Evolutionary conservation across 106 monocot genomes (phyloP), one percentile per base, ranked within the genome.

Genomic region (Apostasia ramifera): DNA sequence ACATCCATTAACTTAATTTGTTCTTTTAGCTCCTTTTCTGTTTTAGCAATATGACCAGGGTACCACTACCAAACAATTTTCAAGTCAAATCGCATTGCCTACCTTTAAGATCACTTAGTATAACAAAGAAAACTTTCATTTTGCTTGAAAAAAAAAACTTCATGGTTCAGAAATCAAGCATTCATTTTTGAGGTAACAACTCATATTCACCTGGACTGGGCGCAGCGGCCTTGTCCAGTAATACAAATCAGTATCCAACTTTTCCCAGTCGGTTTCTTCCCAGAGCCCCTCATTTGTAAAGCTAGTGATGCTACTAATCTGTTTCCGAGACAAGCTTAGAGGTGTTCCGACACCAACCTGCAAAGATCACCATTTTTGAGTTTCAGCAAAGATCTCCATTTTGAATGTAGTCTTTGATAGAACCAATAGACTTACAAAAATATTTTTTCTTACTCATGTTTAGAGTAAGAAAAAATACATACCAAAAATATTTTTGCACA

Each of bases 1-100:
- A 98, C 98, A 85, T 93, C 98, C 87, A 98, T 98, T 65, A 98
- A 61, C 78, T 90, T 98, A 37, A 98, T 80, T 43, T 98, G 98
- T 58, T 87, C 73, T 76, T 93, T 93, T 1, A 98, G 77, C 61
- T 93, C 93, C 70, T 85, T 98, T 67, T 98, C 98, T 38, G 98
- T 93, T 78, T 93, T 98, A 4, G 90, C 89, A 81, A 98, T 98
- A 78, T 98, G 98, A 66, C 98, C 92, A 71, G 98, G 98, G 58
- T 98, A 98, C 98, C 98, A 98, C 98, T 98, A 52, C 47, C 77
- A 74, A 51, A 42, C 55, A 84, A 63, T 56, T 44, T 38, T 53
- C 5, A 54, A 13, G 40, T 44, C 58, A 8, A 59, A 44, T 26
- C 38, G 15, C 60, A 39, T 61, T 14, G 40, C 60, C 8, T 44